Evolutionary conservation across 2,329 filamentous ascomycete species (phyloP).

Genomic region (Claviceps pazoutovae): DNA sequence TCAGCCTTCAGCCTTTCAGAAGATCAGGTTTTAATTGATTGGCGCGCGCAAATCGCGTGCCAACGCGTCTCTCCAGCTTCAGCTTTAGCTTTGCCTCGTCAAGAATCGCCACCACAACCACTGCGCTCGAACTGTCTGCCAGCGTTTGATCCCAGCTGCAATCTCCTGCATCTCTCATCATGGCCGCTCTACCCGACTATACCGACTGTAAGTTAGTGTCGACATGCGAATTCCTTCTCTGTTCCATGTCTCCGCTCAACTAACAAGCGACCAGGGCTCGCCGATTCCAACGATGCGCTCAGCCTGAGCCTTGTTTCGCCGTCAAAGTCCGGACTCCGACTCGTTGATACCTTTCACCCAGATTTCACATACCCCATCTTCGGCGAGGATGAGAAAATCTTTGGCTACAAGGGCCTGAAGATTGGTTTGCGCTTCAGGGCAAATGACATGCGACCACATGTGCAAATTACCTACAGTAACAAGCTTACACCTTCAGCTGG

Average conservation of each 20-base stretch:
- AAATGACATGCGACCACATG: constrained; percentile 62
- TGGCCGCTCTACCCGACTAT: constrained; percentile 17
- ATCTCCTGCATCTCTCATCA: constrained; percentile 6
- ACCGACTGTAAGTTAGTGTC: constrained; percentile 19
- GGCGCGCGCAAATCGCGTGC: constrained; percentile 11
- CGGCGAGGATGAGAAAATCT: constrained; percentile 81
- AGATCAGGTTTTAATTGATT: constrained; percentile 14
- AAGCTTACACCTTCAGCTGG: constrained; percentile 52
- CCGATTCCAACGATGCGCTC: constrained; percentile 47
- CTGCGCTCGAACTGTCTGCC: neutral
- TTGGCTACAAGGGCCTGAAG: constrained; percentile 72
- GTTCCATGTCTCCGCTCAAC: neutral
- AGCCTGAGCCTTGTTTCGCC: constrained; percentile 45
- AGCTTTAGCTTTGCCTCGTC: neutral
- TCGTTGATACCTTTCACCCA: constrained; percentile 61
- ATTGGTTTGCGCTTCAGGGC: constrained; percentile 57
- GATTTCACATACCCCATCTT: constrained; percentile 87
- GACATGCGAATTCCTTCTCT: neutral
- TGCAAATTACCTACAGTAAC: constrained; percentile 57
- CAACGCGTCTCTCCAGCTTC: constrained; percentile 2
- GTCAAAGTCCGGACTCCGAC: constrained; percentile 34
- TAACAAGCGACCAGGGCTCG: constrained; percentile 32
- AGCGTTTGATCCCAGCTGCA: neutral
- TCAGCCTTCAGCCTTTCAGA: neutral
- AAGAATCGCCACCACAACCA: too few species aligned